These are phyloP conservation scores for Lipomyces spencermartinsiae DNA, from an alignment of 805 yeast genomes.

Conservation along the genomic window DNA sequence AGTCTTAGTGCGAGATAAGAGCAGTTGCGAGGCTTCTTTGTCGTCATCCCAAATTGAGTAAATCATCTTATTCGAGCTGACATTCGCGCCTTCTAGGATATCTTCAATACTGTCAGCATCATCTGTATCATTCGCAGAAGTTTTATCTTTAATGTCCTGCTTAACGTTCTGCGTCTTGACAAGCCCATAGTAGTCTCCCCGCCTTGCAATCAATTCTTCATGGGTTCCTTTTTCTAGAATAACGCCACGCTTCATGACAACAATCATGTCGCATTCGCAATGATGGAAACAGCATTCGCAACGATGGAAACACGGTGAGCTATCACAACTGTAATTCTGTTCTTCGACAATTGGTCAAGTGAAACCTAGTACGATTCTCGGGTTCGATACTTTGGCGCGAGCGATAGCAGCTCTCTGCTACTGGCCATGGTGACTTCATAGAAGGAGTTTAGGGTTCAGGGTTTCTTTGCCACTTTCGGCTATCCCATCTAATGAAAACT, in stretches of 20 bases:
- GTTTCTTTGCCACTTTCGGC: too few species aligned
- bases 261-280: constrained; percentile 49
- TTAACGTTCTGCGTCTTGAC: constrained; percentile 44
- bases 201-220: constrained; percentile 40
- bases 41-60: not conserved
- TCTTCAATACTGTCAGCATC: constrained; percentile 22
- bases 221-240: constrained; percentile 53
- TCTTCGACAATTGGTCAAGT: constrained; percentile 45
- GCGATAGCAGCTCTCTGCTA: too few species aligned
- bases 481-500: too few species aligned
- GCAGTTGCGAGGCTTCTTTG: constrained; percentile 19
- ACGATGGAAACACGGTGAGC: constrained; percentile 61
- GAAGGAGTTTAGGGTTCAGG: too few species aligned
- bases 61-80: not conserved
- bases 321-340: constrained; percentile 56
- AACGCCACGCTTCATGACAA: constrained; percentile 53
- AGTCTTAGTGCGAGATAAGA: constrained; percentile 27
- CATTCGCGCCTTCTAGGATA: constrained; percentile 14
- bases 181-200: constrained; percentile 42
- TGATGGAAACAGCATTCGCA: too few species aligned
- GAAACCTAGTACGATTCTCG: constrained; percentile 50
- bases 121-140: constrained; percentile 19
- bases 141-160: constrained; percentile 21
- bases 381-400: too few species aligned
- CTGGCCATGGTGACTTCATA: too few species aligned